Evolutionary conservation across 1,284 basidiomycete genomes (phyloP), one percentile per base, ranked within the genome.

Genomic region (Ustilago hordei): DNA sequence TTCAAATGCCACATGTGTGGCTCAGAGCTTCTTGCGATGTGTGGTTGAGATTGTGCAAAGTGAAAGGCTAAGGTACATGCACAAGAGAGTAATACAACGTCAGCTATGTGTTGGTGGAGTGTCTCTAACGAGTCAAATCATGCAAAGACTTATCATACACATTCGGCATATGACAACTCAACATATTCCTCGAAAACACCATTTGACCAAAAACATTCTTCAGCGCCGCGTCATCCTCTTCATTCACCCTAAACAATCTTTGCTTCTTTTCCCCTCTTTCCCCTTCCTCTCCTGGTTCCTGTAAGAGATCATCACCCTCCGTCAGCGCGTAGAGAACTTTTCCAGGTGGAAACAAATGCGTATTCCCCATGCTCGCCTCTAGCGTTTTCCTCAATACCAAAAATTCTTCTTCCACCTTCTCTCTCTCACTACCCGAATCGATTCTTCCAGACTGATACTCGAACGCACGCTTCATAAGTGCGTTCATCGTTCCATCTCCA

Each of bases 351-450:
- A 90, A 93, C 81, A 93, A 89, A 79, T 91, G 89, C 8, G 90
- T 88, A 87, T 89, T 90, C 59, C 90, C 90, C 93, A 94, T 94
- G 74, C 93, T 93, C 32, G 92, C 93, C 85, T 94, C 92, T 0
- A 94, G 88, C 4, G 93, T 93, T 88, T 93, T 93, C 35, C 93
- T 90, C 45, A 92, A 89, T 0, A 92, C 89, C 36, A 93, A 87
- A 82, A 81, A 70, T n/a, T 77, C 80, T 17, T 57, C 41, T 39
- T 83, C 80, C 31, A 67, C 34, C 13, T 58, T 59, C 1, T 36
- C 60, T 9, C 59, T 59, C 52, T 36, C 9, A 3, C 17, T 39
- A 0, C 17, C 34, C 7, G 48, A 50, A 32, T 63, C 64, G 15
- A 78, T 54, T 2, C 78, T 50, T 8, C 78, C 75, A 0, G 78